Percentiles rank a stretch among this genome's conserved stretches.
Evolutionary conservation across 2,329 filamentous ascomycete species (phyloP).

Genomic region (Lasiodiplodia sp.): DNA sequence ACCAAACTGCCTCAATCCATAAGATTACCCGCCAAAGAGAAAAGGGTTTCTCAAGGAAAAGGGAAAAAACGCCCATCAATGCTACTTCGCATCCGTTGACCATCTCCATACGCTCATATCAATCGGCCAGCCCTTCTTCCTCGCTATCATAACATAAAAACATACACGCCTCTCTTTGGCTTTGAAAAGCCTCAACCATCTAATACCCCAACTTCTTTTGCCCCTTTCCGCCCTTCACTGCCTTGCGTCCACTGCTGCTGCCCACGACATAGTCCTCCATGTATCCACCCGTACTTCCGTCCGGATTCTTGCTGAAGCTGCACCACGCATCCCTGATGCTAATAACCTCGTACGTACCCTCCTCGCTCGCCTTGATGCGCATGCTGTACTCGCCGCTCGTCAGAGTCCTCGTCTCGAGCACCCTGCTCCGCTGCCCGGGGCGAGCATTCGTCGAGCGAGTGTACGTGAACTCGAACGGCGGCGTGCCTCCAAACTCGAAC

Average conservation of each 20-base stretch:
- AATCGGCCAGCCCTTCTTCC: not conserved
- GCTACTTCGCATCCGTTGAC: not conserved
- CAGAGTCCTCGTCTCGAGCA: conserved; percentile 92
- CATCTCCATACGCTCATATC: not conserved
- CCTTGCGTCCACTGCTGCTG: not conserved
- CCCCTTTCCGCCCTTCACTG: conserved; percentile 7
- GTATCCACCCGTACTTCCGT: not conserved
- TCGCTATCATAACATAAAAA: not conserved
- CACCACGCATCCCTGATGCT: conserved; percentile 94
- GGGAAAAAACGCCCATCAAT: conserved; percentile 20
- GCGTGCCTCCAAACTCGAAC: conserved; percentile 94
- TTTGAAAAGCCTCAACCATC: not conserved
- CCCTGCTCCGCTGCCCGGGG: conserved; percentile 63
- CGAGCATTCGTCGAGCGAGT: conserved; percentile 89
- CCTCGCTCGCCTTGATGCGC: conserved; percentile 83
- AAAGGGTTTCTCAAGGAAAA: not conserved
- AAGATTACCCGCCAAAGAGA: conserved; percentile 1
- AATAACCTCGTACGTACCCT: conserved; percentile 97
- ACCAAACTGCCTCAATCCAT: not conserved
- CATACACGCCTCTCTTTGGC: not conserved
- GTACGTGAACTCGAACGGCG: conserved; percentile 98
- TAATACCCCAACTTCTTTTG: conserved; percentile 15
- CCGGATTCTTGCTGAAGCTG: conserved; percentile 72
- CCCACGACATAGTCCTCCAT: not conserved
- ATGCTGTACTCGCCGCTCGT: conserved; percentile 82